A percentile compares a stretch with the other conserved stretches of the same genome.
These are phyloP conservation scores for Trichoderma sp. DNA, from an alignment of 2,329 filamentous ascomycete species.

Conservation along the genomic window DNA sequence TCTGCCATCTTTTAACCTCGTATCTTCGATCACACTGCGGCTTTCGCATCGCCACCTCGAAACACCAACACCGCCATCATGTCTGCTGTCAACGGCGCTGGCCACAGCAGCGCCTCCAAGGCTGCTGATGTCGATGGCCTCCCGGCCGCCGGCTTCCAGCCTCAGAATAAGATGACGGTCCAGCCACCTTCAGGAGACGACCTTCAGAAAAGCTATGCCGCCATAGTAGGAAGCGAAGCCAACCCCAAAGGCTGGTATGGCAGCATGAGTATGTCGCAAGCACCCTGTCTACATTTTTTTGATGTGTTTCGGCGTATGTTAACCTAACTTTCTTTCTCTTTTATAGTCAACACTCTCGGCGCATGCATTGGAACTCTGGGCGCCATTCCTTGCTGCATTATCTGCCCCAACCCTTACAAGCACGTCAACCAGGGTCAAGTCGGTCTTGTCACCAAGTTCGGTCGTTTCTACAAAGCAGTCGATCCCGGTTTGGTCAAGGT, in stretches of 20 bases:
- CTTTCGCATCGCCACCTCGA: neutral
- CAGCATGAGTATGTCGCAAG: constrained; percentile 66
- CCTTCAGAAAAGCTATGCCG: constrained; percentile 79
- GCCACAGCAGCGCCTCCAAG: constrained; percentile 36
- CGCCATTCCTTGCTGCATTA: constrained; percentile 86
- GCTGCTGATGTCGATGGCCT: constrained; percentile 30
- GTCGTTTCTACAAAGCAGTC: constrained; percentile 90
- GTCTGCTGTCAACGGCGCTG: constrained; percentile 31
- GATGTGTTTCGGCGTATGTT: neutral
- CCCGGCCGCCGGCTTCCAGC: constrained; percentile 47
- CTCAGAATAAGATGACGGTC: constrained; percentile 64
- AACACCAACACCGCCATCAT: constrained; percentile 15
- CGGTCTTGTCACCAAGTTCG: constrained; percentile 93
- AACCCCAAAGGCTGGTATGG: constrained; percentile 87
- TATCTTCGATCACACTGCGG: neutral
- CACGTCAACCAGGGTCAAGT: constrained; percentile 90
- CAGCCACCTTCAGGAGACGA: constrained; percentile 81
- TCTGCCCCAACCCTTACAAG: constrained; percentile 96
- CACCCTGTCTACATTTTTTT: neutral
- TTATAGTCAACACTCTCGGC: constrained; percentile 71
- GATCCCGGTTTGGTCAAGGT: constrained; percentile 97
- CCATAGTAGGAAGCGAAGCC: constrained; percentile 63
- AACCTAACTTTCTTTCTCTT: neutral
- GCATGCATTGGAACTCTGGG: constrained; percentile 74
- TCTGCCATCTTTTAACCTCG: neutral